These are phyloP conservation scores for Penicillium antarcticum DNA, from an alignment of 495 filamentous ascomycete species.

Conservation along the genomic window DNA sequence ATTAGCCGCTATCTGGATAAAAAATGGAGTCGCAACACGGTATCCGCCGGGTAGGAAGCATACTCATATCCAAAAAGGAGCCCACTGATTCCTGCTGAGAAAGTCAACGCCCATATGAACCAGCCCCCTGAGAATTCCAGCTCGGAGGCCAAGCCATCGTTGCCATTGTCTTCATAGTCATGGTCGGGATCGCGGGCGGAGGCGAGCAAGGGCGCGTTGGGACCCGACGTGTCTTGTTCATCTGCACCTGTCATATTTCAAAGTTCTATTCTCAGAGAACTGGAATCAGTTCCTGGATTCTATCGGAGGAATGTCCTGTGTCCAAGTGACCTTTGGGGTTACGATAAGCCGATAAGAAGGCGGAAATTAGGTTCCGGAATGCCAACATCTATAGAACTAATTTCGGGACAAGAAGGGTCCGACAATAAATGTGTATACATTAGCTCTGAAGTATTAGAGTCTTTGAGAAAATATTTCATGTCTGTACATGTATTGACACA, in stretches of 20 bases:
- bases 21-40: not conserved
- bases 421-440: not conserved
- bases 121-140: conserved; percentile 26
- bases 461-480: too few relatives aligned
- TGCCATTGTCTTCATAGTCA: conserved; percentile 8
- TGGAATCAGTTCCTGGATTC: not conserved
- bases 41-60: conserved; percentile 4
- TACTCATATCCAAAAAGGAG: conserved; percentile 85
- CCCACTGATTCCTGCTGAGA: conserved; percentile 80
- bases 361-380: conserved; percentile 4
- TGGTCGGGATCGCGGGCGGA: conserved; percentile 6
- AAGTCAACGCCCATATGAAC: conserved; percentile 72
- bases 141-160: conserved; percentile 11
- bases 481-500: too few relatives aligned
- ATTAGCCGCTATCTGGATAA: conserved; percentile 15
- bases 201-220: conserved; percentile 32
- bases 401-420: not conserved
- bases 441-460: too few relatives aligned
- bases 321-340: conserved; percentile 8
- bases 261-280: conserved; percentile 3
- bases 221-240: conserved; percentile 19
- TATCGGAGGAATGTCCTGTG: not conserved
- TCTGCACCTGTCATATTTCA: conserved; percentile 24
- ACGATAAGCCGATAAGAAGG: conserved; percentile 13
- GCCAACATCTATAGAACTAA: not conserved